Conservation (phyloP, 371 early-diverging fungal genomes). For the Lichtheimia hyalospora region DNA sequence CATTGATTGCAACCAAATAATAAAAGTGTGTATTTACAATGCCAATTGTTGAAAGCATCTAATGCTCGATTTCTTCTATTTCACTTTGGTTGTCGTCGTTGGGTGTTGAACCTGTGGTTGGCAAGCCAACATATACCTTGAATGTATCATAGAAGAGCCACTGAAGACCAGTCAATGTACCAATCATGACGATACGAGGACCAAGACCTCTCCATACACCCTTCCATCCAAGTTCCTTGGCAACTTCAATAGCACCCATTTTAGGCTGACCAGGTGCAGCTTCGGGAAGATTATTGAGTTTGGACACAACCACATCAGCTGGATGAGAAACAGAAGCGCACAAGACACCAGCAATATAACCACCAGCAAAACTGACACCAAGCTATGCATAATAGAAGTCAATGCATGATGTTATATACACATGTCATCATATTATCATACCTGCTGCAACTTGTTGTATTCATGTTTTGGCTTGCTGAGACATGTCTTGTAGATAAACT, state of each 20-base stretch:
- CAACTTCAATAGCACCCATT: slow-evolving; percentile 47
- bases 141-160: slow-evolving; percentile 54
- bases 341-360: slow-evolving; percentile 88
- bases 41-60: too few relatives aligned
- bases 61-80: background rate
- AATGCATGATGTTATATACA: slow-evolving; percentile 12
- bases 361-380: slow-evolving; percentile 82
- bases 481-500: slow-evolving; percentile 66
- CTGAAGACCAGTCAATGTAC: slow-evolving; percentile 70
- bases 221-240: slow-evolving; percentile 58
- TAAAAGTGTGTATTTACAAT: too few relatives aligned
- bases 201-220: slow-evolving; percentile 72
- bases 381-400: slow-evolving; percentile 33
- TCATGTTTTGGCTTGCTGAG: slow-evolving; percentile 72
- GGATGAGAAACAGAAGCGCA: slow-evolving; percentile 95
- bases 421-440: background rate
- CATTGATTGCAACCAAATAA: too few relatives aligned
- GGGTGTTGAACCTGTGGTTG: slow-evolving; percentile 19
- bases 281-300: slow-evolving; percentile 69
- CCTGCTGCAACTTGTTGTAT: slow-evolving; percentile 76
- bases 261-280: slow-evolving; percentile 39
- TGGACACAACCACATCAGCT: slow-evolving; percentile 91
- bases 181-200: slow-evolving; percentile 78
- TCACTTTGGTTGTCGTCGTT: background rate
- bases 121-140: slow-evolving; percentile 24